phyloP scores from a whole-genome alignment of 129 eudicot genomes.

The Tanacetum coccineum region DNA sequence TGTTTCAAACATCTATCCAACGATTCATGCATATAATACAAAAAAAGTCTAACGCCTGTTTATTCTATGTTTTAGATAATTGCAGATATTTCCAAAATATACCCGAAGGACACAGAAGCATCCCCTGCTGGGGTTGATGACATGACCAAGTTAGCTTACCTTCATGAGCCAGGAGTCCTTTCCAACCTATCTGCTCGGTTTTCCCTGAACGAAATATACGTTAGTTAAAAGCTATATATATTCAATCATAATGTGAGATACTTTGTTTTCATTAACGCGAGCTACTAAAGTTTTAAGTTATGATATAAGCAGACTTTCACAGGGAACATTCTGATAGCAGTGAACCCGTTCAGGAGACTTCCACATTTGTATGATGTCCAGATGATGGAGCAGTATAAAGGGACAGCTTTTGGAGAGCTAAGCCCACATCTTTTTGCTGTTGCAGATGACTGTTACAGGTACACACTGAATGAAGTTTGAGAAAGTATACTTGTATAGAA shows the following conservation, averaged over 20 bases:
- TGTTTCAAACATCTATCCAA: too few species aligned
- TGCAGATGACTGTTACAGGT: slow-evolving; percentile 92
- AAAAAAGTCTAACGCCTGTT: neutral
- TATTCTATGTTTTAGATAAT: slow-evolving; percentile 44
- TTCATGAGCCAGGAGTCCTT: slow-evolving; percentile 93
- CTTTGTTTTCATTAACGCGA: neutral
- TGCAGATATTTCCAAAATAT: slow-evolving; percentile 66
- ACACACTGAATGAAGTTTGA: neutral
- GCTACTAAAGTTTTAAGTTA: slow-evolving; percentile 15
- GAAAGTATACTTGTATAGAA: neutral
- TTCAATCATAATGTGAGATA: neutral
- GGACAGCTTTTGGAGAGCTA: slow-evolving; percentile 82
- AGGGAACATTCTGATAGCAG: slow-evolving; percentile 88
- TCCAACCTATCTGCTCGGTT: slow-evolving; percentile 75
- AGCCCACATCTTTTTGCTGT: slow-evolving; percentile 93
- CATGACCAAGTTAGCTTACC: slow-evolving; percentile 94
- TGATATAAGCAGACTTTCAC: slow-evolving; percentile 70
- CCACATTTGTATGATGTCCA: slow-evolving; percentile 85
- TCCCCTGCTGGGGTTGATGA: slow-evolving; percentile 94
- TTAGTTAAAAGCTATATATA: slow-evolving; percentile 26
- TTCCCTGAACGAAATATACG: slow-evolving; percentile 77
- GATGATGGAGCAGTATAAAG: slow-evolving; percentile 94
- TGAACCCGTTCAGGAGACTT: slow-evolving; percentile 75
- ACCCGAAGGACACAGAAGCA: slow-evolving; percentile 90
- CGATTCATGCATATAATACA: too few species aligned